Percentiles rank a stretch among this genome's conserved stretches.
These are phyloP conservation scores for Backusella australiensis DNA, from an alignment of 192 early-diverging fungal species.

Conservation along the genomic window DNA sequence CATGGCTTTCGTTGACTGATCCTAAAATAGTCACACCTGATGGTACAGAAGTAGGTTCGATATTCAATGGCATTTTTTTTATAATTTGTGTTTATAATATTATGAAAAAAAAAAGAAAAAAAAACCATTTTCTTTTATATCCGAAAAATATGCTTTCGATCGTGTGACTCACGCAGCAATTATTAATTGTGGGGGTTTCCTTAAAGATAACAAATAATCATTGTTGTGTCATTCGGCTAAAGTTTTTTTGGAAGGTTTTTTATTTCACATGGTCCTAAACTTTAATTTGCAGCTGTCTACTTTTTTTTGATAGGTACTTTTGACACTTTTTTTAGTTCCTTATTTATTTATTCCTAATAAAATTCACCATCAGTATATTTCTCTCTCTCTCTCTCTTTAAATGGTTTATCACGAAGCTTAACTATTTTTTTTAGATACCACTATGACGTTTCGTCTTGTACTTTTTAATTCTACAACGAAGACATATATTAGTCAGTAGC, in stretches of 20 bases:
- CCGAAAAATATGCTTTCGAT: not conserved
- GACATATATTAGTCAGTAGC: not conserved
- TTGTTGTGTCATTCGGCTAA: not conserved
- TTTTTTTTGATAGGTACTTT: not conserved
- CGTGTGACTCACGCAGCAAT: not conserved
- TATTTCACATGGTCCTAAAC: conserved; percentile 2
- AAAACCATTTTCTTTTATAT: not conserved
- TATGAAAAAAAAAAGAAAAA: not conserved
- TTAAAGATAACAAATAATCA: not conserved
- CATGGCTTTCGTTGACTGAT: conserved; percentile 56
- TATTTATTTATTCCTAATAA: not conserved
- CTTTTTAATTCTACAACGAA: not conserved
- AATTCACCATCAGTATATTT: not conserved
- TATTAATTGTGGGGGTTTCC: not conserved
- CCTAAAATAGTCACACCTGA: conserved; percentile 69
- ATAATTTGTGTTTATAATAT: not conserved
- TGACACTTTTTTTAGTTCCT: not conserved
- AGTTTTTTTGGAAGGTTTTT: not conserved
- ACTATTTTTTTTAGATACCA: not conserved
- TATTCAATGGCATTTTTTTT: not conserved
- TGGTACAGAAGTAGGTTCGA: conserved; percentile 38
- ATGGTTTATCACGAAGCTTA: not conserved
- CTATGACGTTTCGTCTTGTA: not conserved
- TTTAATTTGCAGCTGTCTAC: not conserved
- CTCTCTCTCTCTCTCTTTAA: not conserved